Evolutionary conservation across 306 rosid species (phyloP).

Genomic region (Adenanthera pavonina): DNA sequence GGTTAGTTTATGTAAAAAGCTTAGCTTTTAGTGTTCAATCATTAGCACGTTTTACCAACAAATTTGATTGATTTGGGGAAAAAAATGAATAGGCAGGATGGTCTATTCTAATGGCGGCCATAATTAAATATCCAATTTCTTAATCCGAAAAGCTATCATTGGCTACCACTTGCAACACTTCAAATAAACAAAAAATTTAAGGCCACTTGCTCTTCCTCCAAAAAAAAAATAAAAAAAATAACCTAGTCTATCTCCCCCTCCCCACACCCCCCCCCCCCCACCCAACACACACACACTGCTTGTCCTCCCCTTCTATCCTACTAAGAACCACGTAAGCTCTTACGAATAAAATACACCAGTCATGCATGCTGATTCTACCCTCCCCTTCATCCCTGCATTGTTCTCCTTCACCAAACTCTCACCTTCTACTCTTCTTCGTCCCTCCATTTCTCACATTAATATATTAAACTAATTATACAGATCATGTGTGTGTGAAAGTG

Average conservation of each 20-base stretch:
- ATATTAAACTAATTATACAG: neutral
- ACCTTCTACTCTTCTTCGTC: neutral
- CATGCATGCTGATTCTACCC: neutral
- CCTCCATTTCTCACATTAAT: neutral
- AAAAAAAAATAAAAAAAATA: too few species aligned
- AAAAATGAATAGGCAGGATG: neutral
- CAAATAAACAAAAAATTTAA: neutral
- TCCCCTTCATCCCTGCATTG: neutral
- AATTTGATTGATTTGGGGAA: too few species aligned
- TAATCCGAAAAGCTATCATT: neutral
- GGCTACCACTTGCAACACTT: neutral
- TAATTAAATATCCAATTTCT: neutral
- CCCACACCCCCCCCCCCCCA: neutral
- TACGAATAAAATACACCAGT: constrained; percentile 18
- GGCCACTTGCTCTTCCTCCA: neutral
- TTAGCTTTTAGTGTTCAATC: neutral
- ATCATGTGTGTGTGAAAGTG: neutral
- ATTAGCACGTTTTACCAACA: neutral
- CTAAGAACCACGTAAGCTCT: constrained; percentile 50
- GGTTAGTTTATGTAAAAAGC: neutral
- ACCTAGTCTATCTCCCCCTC: too few species aligned
- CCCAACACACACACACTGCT: neutral
- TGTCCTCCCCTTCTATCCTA: constrained; percentile 25
- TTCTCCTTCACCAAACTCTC: neutral
- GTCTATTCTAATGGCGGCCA: neutral